phyloP scores from a whole-genome alignment of 73 alveolate genomes.

The Paramecium sexaurelia region DNA sequence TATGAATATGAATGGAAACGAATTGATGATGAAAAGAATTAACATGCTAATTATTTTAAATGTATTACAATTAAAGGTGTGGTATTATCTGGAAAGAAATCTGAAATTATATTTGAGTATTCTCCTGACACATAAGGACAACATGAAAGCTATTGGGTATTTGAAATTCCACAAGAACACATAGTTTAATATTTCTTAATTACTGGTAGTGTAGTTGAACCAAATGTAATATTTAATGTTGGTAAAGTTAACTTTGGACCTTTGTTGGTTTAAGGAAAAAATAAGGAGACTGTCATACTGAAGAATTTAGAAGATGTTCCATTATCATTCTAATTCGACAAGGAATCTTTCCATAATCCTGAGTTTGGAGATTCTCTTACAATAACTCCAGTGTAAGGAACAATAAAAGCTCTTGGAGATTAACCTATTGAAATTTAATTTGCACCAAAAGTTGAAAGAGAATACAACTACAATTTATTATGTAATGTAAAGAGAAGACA shows the following conservation, averaged over 20 bases:
- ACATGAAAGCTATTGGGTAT: constrained; percentile 98
- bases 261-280: constrained; percentile 97
- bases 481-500: constrained; percentile 98
- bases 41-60: constrained; percentile 82
- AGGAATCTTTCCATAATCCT: constrained; percentile 49
- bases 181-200: constrained; percentile 95
- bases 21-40: constrained; percentile 73
- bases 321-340: constrained; percentile 92
- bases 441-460: constrained; percentile 96
- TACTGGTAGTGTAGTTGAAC: constrained; percentile 99
- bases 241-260: constrained; percentile 99
- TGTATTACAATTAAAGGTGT: constrained; percentile 97
- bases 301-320: constrained; percentile 98
- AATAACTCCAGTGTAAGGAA: constrained; percentile 96
- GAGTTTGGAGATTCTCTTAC: constrained; percentile 94
- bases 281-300: constrained; percentile 95
- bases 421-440: constrained; percentile 93
- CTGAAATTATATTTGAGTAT: constrained; percentile 98
- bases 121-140: constrained; percentile 97
- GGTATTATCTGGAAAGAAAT: constrained; percentile 98
- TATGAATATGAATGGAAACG: constrained; percentile 99
- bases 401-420: constrained; percentile 93
- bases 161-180: constrained; percentile 96
- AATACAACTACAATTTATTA: constrained; percentile 94
- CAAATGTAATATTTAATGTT: constrained; percentile 96